phyloP scores from a whole-genome alignment of 2,329 filamentous ascomycete genomes.

The Sclerotinia nivalis region DNA sequence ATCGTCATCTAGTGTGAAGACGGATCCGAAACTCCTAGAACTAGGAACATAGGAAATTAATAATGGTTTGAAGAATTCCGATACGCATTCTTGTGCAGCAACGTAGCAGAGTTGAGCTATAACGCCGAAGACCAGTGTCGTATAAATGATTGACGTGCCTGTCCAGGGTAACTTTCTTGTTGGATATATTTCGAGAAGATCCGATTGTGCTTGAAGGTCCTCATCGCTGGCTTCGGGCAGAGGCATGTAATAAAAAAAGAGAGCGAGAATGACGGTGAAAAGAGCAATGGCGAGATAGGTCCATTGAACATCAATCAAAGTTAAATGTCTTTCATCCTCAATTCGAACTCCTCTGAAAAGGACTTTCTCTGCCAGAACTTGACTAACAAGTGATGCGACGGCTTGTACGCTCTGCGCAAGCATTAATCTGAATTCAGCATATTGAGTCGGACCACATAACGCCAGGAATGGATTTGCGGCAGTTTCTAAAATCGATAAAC shows the following conservation, averaged over 20 bases:
- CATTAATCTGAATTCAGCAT: slow-evolving; percentile 73
- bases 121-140: slow-evolving; percentile 67
- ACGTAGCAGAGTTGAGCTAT: slow-evolving; percentile 78
- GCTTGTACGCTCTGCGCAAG: slow-evolving; percentile 76
- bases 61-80: slow-evolving; percentile 59
- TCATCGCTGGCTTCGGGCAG: slow-evolving; percentile 57
- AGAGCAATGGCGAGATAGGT: slow-evolving; percentile 80
- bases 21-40: slow-evolving; percentile 25
- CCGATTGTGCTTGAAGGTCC: slow-evolving; percentile 53
- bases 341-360: slow-evolving; percentile 64
- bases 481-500: slow-evolving; percentile 75
- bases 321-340: slow-evolving; percentile 43
- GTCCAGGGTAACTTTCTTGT: slow-evolving; percentile 30
- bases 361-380: slow-evolving; percentile 69
- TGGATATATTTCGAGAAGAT: slow-evolving; percentile 32
- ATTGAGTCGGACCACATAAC: slow-evolving; percentile 71
- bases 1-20: slow-evolving; percentile 51
- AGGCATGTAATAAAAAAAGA: slow-evolving; percentile 69
- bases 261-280: slow-evolving; percentile 68
- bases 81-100: slow-evolving; percentile 68
- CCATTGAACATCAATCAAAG: slow-evolving; percentile 77
- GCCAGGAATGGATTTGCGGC: slow-evolving; percentile 74
- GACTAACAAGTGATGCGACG: slow-evolving; percentile 71
- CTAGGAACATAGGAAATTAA: slow-evolving; percentile 48
- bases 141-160: slow-evolving; percentile 46